Evolutionary conservation across 768 basidiomycete species (phyloP).

Genomic region (Fistulinella prunicolor): DNA sequence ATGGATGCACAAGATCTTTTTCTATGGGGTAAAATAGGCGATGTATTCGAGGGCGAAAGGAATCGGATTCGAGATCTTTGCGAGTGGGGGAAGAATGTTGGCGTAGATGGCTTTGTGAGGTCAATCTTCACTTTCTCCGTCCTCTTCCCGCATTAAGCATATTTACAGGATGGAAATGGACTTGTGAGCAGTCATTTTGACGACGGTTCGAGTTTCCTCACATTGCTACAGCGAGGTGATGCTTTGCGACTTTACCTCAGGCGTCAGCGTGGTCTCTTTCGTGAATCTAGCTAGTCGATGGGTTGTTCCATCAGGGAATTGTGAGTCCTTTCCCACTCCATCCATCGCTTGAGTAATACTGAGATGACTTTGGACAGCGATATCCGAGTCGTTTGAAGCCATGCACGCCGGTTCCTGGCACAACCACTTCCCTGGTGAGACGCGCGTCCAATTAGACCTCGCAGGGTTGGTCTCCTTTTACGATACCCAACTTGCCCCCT

Average conservation of each 20-base stretch:
- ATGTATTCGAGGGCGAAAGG: constrained; percentile 27
- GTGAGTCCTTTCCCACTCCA: background rate
- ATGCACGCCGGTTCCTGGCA: constrained; percentile 30
- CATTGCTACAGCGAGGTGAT: constrained; percentile 33
- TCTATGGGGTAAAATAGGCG: constrained; percentile 35
- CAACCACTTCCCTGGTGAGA: constrained; percentile 35
- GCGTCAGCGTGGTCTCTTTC: constrained; percentile 25
- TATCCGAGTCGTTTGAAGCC: background rate
- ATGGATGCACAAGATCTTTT: constrained; percentile 49
- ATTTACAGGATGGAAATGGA: constrained; percentile 28
- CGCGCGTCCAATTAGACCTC: constrained; percentile 33
- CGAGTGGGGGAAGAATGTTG: constrained; percentile 39
- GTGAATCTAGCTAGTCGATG: constrained; percentile 5
- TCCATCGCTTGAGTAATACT: background rate
- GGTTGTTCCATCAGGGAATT: accelerated
- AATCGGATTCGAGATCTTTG: constrained; percentile 41
- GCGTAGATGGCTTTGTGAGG: constrained; percentile 49
- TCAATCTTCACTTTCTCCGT: background rate
- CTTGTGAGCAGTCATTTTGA: constrained; percentile 25
- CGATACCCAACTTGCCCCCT: constrained; percentile 30
- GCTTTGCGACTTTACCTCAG: constrained; percentile 33
- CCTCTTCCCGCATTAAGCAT: background rate
- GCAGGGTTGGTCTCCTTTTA: constrained; percentile 37
- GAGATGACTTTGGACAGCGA: background rate
- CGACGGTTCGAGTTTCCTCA: background rate